Base-by-base conservation (phyloP, 371 early-diverging fungal species). In the Rhizopus microsporus region DNA sequence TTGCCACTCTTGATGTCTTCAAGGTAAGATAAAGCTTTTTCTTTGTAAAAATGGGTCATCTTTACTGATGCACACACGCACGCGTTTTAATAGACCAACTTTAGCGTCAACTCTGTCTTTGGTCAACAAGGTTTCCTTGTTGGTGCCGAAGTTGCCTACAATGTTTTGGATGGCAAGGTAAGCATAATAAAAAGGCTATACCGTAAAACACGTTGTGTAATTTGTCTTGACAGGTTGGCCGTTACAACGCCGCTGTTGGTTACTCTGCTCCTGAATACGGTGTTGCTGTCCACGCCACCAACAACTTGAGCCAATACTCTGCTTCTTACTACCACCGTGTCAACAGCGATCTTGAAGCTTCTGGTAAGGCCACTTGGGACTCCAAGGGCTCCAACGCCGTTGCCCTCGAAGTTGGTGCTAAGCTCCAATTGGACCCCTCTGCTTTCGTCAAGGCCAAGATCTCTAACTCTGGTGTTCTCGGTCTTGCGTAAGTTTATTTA, bases 301-400 rank as follows among this genome's bases (percentile, higher is more conserved):
- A 84, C 78, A 78, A 82, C 62, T 80, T 92, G 65, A 78, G 74
- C 79, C 68, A 78, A 67, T 89, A 89, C 78, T 78, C 95, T 63
- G 93, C 94, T 59, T 90, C 95, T 32, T 96, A 93, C 93, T 94
- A 88, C 89, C 99, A 98, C 84, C 89, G 91, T 62, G 92, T 97
- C 75, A 89, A 81, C 76, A 63, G 83, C 60, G 88, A 88, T 53
- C 82, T 94, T 60, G 97, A 98, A 82, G 95, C 94, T 59, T 97
- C 94, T 68, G 93, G 89, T 68, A 90, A 91, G 75, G 96, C 97
- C 57, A 76, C 88, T 65, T 97, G 93, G 91, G 92, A 95, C 82
- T 81, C 87, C 70, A 74, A 90, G 71, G 81, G 85, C 65, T 80
- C 78, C 67, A 81, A 74, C 57, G 75, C 78, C 44, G 96, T 95